Base-by-base conservation (phyloP, 305 asterid species). In the Fraxinus velutina region DNA sequence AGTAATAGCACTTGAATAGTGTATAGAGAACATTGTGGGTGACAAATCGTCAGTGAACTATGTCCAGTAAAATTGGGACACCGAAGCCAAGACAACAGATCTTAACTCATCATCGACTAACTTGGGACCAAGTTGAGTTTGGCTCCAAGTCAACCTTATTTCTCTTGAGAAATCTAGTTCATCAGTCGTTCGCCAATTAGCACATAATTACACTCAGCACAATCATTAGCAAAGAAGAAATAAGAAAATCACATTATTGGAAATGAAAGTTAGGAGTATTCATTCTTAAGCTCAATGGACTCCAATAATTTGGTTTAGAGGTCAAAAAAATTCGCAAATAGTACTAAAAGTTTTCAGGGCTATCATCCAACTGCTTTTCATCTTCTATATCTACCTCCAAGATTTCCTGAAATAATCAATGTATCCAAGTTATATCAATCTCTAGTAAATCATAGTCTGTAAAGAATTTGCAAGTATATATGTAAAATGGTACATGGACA, bases 301-400 rank as follows among this genome's bases (percentile, higher is more conserved):
- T 62, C 71, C 15, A 62, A 62, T 21, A 22, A 62, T 22, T 55
- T 62, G 71, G 71, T 62, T 62, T 62, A 8, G 72, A 62, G 72
- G 33, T 62, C 15, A 22, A 62, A 62, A 22, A 62, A 8, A 2
- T 62, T 62, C n/a, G 6, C 60, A 50, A 50, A 15, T 64, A 22
- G 73, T 27, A 3, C 33, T 91, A 96, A 75, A 93, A 96, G 87
- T 92, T 96, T 83, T 86, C 95, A 34, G 97, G 99, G 90, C 98
- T 96, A 75, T 96, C 98, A 88, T 96, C 99, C 88, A 96, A 81
- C 84, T 96, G 99, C 81, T 91, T 91, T 90, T 93, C 97, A 85
- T 94, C 98, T 85, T 96, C 99, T 76, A 96, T 92, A 55, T 90
- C 97, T 29, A 96, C 99, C 90, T 94, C 97, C 94, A 94, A 86